These are phyloP conservation scores for Penstemon barbatus DNA, from an alignment of 257 asterid species.

Conservation along the genomic window DNA sequence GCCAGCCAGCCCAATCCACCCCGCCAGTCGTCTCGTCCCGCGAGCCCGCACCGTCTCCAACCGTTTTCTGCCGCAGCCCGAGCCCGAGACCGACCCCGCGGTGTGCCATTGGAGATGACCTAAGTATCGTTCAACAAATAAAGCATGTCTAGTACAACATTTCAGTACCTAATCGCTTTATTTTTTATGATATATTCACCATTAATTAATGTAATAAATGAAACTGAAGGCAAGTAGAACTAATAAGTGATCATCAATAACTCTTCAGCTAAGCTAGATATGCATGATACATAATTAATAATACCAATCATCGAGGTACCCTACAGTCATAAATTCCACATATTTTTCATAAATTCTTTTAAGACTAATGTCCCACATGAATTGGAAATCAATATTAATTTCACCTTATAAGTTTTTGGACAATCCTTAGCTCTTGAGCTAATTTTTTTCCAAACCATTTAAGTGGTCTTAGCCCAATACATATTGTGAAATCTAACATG, in stretches of 20 bases:
- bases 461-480: too few relatives aligned
- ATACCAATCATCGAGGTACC: slow-evolving; percentile 11
- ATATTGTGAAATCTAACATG: too few relatives aligned
- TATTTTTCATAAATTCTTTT: not conserved
- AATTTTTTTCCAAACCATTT: too few relatives aligned
- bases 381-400: too few relatives aligned
- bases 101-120: too few relatives aligned
- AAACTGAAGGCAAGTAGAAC: slow-evolving; percentile 2
- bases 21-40: too few relatives aligned
- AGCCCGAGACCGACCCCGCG: too few relatives aligned
- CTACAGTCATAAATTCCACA: not conserved
- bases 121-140: not conserved
- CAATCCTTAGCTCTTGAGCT: too few relatives aligned
- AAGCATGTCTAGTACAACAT: not conserved
- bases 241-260: slow-evolving; percentile 4
- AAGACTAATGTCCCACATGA: not conserved
- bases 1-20: too few relatives aligned
- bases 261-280: not conserved
- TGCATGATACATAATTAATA: slow-evolving; percentile 4
- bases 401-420: too few relatives aligned
- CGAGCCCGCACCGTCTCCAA: too few relatives aligned
- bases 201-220: slow-evolving; percentile 16
- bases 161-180: not conserved
- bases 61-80: too few relatives aligned
- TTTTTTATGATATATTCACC: slow-evolving; percentile 2